Conservation (phyloP, 2,329 filamentous ascomycete species). For the Colletotrichum zoysiae region DNA sequence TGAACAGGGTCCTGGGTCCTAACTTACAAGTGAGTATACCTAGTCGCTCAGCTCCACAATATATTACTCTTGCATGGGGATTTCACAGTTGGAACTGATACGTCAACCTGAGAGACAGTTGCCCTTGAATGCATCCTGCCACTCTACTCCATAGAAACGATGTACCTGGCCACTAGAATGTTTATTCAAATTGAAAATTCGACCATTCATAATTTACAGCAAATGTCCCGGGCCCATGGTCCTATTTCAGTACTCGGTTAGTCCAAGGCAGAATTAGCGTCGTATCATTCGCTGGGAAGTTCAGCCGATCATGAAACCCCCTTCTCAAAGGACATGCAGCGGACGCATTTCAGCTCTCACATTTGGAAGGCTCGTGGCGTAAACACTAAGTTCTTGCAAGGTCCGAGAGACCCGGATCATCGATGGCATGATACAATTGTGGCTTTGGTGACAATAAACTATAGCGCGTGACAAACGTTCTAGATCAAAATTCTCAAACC, state of each 20-base stretch:
- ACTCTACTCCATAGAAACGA: not conserved
- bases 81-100: too few species aligned
- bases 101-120: not conserved
- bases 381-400: not conserved
- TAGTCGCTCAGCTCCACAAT: too few species aligned
- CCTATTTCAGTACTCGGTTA: too few species aligned
- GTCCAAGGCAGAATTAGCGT: not conserved
- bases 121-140: not conserved
- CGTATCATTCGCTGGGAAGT: too few species aligned
- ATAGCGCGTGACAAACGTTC: too few species aligned
- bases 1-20: too few species aligned
- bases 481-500: slow-evolving; percentile 5
- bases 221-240: not conserved
- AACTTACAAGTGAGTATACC: too few species aligned
- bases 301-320: too few species aligned
- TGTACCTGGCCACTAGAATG: not conserved
- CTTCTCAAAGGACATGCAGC: not conserved
- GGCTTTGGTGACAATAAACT: too few species aligned
- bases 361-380: not conserved
- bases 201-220: too few species aligned
- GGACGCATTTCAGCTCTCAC: not conserved
- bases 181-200: not conserved
- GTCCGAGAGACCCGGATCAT: not conserved
- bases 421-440: slow-evolving; percentile 12
- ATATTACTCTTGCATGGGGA: too few species aligned